Base-by-base conservation (phyloP, 257 asterid species). In the Ilex aquifolium region DNA sequence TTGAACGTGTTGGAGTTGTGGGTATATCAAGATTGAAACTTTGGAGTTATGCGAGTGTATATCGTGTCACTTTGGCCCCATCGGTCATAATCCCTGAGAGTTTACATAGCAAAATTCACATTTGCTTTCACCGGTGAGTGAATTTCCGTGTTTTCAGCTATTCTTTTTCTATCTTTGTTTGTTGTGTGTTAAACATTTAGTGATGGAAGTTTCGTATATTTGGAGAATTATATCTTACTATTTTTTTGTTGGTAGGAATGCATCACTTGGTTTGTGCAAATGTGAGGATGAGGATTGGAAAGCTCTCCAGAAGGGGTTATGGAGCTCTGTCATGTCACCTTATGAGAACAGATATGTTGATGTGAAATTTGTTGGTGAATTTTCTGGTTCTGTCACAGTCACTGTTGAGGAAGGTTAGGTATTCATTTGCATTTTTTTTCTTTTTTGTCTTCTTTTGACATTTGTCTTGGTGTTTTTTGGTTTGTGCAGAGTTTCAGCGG, bases 121-220 rank as follows among this genome's bases (percentile, higher is more conserved):
- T 88, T 60, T 91, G 96, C 74, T 70, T 77, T 59, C 96, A 91
- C 84, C 79, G 75, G 96, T 90, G 65, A 62, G 92, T 77, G 49
- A 59, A 60, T 36, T 36, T 36, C 42, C 42, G 60, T 30, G 50
- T 21, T 55, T 31, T 46, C 44, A 46, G 48, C 54, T 49, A 49
- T 49, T 4, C 54, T 11, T 49, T 30, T 57, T 32, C 46, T 21
- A 32, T 27, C 36, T 44, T 31, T 60, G 51, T 53, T 49, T 61
- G 50, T 40, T 68, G 51, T 68, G 48, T 54, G 52, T 9, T 36
- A 13, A 13, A 21, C 52, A n/a, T 13, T 10, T 65, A 36, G 27
- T 21, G 5, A 8, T 36, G 5, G 42, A 2, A 36, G 52, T 70
- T 40, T 61, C 51, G 51, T 68, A 10, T 48, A 30, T 46, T 31